Evolutionary conservation across 768 basidiomycete species (phyloP).

Genomic region (Pisolithus microcarpus): DNA sequence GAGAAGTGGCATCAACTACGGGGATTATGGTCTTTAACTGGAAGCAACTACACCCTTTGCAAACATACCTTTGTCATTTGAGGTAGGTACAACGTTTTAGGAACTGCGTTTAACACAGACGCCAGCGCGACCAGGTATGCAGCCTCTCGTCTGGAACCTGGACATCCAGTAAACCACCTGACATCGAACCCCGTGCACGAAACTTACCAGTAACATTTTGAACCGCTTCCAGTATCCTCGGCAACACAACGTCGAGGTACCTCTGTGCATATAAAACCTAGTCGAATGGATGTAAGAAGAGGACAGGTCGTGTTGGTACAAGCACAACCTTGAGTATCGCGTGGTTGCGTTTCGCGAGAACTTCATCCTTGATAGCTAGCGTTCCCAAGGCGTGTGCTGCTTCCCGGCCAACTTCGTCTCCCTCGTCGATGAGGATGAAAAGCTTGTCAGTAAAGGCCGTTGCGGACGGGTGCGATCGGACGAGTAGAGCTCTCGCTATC

Average conservation of each 20-base stretch:
- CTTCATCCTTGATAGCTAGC: conserved; percentile 50
- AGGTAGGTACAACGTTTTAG: conserved; percentile 63
- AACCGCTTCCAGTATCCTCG: conserved; percentile 65
- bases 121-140: conserved; percentile 81
- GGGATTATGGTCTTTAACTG: not conserved
- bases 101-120: conserved; percentile 71
- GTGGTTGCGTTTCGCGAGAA: conserved; percentile 72
- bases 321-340: conserved; percentile 65
- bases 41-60: not conserved
- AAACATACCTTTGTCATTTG: conserved; percentile 54
- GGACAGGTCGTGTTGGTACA: not conserved
- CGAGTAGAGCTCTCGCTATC: conserved; percentile 75
- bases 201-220: conserved; percentile 46
- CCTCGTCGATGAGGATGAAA: conserved; percentile 65
- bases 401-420: conserved; percentile 47
- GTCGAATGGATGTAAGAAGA: not conserved
- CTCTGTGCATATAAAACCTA: conserved; percentile 72
- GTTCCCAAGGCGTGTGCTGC: conserved; percentile 73
- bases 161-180: not conserved
- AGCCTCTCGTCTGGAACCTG: conserved; percentile 49
- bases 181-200: not conserved
- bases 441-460: conserved; percentile 53
- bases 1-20: conserved; percentile 84
- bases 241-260: conserved; percentile 65
- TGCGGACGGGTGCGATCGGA: conserved; percentile 60